A percentile compares a stretch with the other conserved stretches of the same genome.
Evolutionary conservation across 768 basidiomycete genomes (phyloP).

Genomic region (Pulveroboletus ravenelii): DNA sequence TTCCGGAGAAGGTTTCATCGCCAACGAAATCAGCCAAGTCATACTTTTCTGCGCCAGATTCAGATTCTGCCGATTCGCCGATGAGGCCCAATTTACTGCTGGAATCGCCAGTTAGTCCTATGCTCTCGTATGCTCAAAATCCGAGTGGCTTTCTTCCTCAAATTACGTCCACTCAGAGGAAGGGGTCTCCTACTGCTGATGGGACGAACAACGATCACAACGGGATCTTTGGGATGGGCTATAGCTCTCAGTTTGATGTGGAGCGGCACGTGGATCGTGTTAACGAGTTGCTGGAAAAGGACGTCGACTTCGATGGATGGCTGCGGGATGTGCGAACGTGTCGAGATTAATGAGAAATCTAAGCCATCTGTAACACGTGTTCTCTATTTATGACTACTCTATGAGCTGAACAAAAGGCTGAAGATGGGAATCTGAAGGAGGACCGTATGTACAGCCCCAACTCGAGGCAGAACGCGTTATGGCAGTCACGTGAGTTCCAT

Average conservation of each 20-base stretch:
- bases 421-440: slow-evolving; percentile 29
- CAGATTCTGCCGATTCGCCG: slow-evolving; percentile 27
- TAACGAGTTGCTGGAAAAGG: slow-evolving; percentile 51
- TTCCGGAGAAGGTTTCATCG: slow-evolving; percentile 20
- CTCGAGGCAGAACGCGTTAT: slow-evolving; percentile 26
- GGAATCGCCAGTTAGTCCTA: slow-evolving; percentile 32
- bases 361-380: slow-evolving; percentile 14
- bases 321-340: slow-evolving; percentile 36
- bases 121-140: slow-evolving; percentile 35
- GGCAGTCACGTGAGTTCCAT: slow-evolving; percentile 25
- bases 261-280: slow-evolving; percentile 51
- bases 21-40: slow-evolving; percentile 33
- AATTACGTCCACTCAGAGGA: slow-evolving; percentile 36
- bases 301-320: slow-evolving; percentile 56
- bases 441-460: slow-evolving; percentile 6
- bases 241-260: slow-evolving; percentile 56
- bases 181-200: slow-evolving; percentile 8
- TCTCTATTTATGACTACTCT: slow-evolving; percentile 14
- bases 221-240: slow-evolving; percentile 38
- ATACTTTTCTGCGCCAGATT: slow-evolving; percentile 36
- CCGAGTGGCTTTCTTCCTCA: slow-evolving; percentile 34
- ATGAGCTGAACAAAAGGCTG: slow-evolving; percentile 9
- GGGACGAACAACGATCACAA: slow-evolving; percentile 15
- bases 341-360: slow-evolving; percentile 13
- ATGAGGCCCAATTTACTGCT: slow-evolving; percentile 23